phyloP scores from a whole-genome alignment of 139 green algal genomes.

The Yamagishiella unicocca region DNA sequence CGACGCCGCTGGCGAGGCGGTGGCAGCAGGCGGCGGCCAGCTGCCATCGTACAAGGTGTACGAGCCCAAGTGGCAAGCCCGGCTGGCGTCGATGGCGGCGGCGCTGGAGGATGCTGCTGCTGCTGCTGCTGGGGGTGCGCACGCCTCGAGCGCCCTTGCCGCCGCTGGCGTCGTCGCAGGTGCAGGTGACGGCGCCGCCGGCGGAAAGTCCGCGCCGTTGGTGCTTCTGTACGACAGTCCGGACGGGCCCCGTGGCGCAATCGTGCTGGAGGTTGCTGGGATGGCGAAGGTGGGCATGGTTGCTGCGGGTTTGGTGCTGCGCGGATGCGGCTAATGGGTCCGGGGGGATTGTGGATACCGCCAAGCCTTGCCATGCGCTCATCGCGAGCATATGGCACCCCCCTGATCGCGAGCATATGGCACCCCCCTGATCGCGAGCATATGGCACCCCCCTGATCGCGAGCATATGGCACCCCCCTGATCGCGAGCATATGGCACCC shows the following conservation, averaged over 20 bases:
- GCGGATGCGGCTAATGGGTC: too few relatives aligned
- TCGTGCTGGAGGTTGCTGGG: not conserved
- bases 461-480: too few relatives aligned
- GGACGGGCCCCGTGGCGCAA: not conserved
- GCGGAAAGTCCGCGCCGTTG: not conserved
- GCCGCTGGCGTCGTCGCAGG: not conserved
- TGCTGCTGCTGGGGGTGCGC: not conserved
- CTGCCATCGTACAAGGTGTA: not conserved
- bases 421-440: too few relatives aligned
- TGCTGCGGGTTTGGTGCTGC: too few relatives aligned
- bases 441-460: too few relatives aligned
- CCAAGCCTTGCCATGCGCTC: too few relatives aligned
- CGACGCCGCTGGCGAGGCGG: not conserved
- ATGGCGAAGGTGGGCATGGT: slow-evolving; percentile 10
- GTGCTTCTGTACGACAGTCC: not conserved
- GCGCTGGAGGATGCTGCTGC: not conserved
- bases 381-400: too few relatives aligned
- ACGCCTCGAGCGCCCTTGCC: not conserved
- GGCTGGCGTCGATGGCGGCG: not conserved
- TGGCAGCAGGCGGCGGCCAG: not conserved
- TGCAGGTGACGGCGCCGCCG: not conserved
- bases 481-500: too few relatives aligned
- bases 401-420: too few relatives aligned
- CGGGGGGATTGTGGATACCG: too few relatives aligned
- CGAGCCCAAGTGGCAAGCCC: not conserved